Evolutionary conservation across 768 basidiomycete species (phyloP).

Genomic region (Grammothele lineata): DNA sequence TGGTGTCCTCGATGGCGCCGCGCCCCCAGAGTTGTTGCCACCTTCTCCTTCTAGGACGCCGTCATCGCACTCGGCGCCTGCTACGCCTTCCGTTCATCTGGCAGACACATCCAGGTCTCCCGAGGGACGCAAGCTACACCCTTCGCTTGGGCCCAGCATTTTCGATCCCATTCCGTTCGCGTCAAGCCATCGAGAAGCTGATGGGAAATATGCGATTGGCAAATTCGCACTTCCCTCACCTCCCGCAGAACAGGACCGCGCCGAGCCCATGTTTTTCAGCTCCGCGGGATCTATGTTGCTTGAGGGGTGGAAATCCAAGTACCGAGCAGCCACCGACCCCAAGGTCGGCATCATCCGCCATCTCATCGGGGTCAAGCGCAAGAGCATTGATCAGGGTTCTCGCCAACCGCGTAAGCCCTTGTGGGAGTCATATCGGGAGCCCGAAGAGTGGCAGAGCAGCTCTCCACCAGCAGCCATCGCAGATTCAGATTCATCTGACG

Average conservation of each 20-base stretch:
- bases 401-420: slow-evolving; percentile 34
- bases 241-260: slow-evolving; percentile 40
- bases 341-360: slow-evolving; percentile 64
- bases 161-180: slow-evolving; percentile 81
- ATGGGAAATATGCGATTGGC: slow-evolving; percentile 71
- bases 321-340: slow-evolving; percentile 64
- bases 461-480: slow-evolving; percentile 28
- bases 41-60: slow-evolving; percentile 52
- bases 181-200: slow-evolving; percentile 52
- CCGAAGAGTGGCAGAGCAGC: slow-evolving; percentile 44
- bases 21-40: slow-evolving; percentile 39
- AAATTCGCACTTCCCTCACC: slow-evolving; percentile 72
- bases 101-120: slow-evolving; percentile 23
- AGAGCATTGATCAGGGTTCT: slow-evolving; percentile 36
- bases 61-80: slow-evolving; percentile 40
- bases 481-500: slow-evolving; percentile 37
- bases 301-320: slow-evolving; percentile 47
- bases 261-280: slow-evolving; percentile 7
- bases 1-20: slow-evolving; percentile 7
- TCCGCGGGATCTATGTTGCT: slow-evolving; percentile 8
- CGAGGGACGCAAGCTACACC: slow-evolving; percentile 19
- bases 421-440: slow-evolving; percentile 38
- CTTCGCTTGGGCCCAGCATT: slow-evolving; percentile 21
- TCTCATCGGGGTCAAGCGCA: slow-evolving; percentile 69
- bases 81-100: slow-evolving; percentile 52